A percentile compares a stretch with the other conserved stretches of the same genome.
Evolutionary conservation across 2,329 filamentous ascomycete species (phyloP).

Genomic region (Hymenoscyphus fraxineus): DNA sequence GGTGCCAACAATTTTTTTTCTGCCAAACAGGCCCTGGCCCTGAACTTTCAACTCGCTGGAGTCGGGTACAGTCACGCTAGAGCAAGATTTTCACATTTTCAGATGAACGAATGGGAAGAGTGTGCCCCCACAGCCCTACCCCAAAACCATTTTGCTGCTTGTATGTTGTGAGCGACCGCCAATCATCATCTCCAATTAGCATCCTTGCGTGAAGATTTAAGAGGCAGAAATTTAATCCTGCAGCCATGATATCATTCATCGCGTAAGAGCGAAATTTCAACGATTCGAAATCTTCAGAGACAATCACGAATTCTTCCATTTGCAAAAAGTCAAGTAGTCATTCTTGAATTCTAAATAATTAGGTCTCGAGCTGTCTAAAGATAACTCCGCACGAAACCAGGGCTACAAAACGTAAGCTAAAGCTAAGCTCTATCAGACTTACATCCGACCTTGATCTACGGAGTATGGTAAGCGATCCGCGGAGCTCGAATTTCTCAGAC

Average conservation of each 20-base stretch:
- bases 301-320: background rate
- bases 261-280: background rate
- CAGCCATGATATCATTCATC: constrained; percentile 9
- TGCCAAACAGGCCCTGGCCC: background rate
- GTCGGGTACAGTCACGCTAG: background rate
- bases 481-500: background rate
- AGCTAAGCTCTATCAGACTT: background rate
- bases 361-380: background rate
- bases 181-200: background rate
- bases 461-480: background rate
- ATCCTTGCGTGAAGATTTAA: background rate
- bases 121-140: background rate
- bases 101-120: background rate
- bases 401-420: background rate
- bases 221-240: constrained; percentile 4
- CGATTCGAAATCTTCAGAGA: background rate
- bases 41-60: background rate
- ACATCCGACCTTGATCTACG: background rate
- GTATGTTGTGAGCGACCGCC: constrained; percentile 10
- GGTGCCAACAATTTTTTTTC: constrained; percentile 1
- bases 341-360: background rate
- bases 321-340: background rate
- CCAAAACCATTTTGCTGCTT: constrained; percentile 9
- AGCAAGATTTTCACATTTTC: background rate
- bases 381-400: background rate